Base-by-base conservation (phyloP, 1,284 basidiomycete genomes). In the Sporisorium scitamineum region DNA sequence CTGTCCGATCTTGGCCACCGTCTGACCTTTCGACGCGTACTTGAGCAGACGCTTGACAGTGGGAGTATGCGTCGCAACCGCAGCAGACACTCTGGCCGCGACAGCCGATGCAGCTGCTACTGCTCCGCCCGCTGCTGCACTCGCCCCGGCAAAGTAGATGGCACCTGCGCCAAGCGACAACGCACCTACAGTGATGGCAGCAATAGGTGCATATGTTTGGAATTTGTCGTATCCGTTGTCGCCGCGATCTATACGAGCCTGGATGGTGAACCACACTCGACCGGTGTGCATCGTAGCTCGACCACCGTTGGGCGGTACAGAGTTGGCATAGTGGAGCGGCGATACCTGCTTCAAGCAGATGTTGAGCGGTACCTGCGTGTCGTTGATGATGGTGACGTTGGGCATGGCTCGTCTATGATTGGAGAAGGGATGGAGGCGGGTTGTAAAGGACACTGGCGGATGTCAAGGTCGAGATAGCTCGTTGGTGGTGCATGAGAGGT, bases 241-340 rank as follows among this genome's bases (percentile, higher is more conserved):
- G 11, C 76, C 76, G 5, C 70, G 65, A 27, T 75, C 78, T 48
- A 78, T 76, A 14, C 77, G 60, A 5, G 79, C 80, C 54, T 82
- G 73, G 32, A 82, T 73, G 48, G 80, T 82, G 63, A 82, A 82
- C 76, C 76, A 82, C 11, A 80, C 80, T 6, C 54, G 52, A 22
- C 80, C 80, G 5, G 67, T 62, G 29, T 76, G 63, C 65, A 80
- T 63, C 6, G 64, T 64, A 3, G 76, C 78, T 4, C 52, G 54
- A 8, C 67, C 65, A 8, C 78, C 79, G n/a, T 70, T 61, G 26
- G 79, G 74, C 5, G 53, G 62, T 3, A 80, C 72, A 5, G 64
- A 70, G 55, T 80, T 82, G 56, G 69, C 65, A 72, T 77, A 82
- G 61, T 82, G 75, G 7, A 82, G 51, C 14, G 80, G 80, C 9